Conservation (phyloP, 257 asterid genomes). For the Verbascum thapsus region DNA sequence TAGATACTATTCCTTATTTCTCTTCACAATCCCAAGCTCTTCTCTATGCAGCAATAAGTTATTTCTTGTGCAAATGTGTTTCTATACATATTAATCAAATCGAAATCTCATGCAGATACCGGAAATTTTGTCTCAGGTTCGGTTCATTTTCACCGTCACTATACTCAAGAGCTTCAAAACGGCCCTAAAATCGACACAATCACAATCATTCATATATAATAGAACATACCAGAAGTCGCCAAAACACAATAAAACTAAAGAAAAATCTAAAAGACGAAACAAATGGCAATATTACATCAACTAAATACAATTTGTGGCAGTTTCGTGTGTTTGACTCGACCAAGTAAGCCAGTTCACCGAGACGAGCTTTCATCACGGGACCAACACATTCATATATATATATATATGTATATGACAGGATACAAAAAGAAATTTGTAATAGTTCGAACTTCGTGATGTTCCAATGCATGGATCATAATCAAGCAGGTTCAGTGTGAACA, state of each 20-base stretch:
- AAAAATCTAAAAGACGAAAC: no score
- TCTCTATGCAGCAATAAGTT: constrained; percentile 49
- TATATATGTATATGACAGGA: constrained; percentile 4
- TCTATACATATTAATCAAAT: no score
- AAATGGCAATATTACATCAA: constrained; percentile 1
- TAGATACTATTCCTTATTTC: constrained; percentile 42
- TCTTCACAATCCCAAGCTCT: constrained; percentile 63
- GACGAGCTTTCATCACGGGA: no score
- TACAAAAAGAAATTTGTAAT: not conserved
- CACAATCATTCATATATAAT: no score
- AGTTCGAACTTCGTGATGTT: not conserved
- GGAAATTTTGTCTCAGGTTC: no score
- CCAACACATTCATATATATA: constrained; percentile 29
- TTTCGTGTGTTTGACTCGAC: constrained; percentile 5
- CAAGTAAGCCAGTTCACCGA: not conserved
- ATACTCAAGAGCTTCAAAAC: no score
- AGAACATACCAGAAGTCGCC: no score
- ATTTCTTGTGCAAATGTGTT: constrained; percentile 45
- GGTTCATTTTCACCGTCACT: no score
- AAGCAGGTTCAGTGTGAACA: constrained; percentile 52
- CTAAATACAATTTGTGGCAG: constrained; percentile 13
- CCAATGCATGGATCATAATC: constrained; percentile 21
- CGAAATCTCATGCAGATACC: no score
- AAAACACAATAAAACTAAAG: no score
- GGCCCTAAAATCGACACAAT: no score